phyloP scores from a whole-genome alignment of 768 basidiomycete genomes.

The Amanita exitialis region DNA sequence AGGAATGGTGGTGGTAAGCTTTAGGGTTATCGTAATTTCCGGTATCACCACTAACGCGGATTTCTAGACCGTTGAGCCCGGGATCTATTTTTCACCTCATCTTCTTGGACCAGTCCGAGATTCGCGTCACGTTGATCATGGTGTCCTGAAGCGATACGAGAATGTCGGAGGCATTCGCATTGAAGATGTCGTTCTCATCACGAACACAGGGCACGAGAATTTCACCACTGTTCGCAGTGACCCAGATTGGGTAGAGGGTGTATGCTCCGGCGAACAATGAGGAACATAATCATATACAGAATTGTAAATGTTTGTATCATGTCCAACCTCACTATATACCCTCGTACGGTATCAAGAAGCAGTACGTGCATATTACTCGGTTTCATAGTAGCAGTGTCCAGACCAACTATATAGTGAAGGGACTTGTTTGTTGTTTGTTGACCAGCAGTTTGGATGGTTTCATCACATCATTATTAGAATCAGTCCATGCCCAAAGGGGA shows the following conservation, averaged over 20 bases:
- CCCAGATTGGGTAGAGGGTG: constrained; percentile 69
- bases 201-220: constrained; percentile 65
- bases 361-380: too few relatives aligned
- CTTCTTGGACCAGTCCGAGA: constrained; percentile 56
- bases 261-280: constrained; percentile 60
- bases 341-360: too few relatives aligned
- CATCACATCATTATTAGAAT: too few relatives aligned
- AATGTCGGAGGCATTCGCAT: constrained; percentile 87
- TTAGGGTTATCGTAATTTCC: not conserved
- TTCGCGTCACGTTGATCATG: constrained; percentile 60
- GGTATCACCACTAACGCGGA: not conserved
- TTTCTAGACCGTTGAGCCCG: constrained; percentile 80
- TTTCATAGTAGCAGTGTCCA: too few relatives aligned
- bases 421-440: too few relatives aligned
- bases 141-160: constrained; percentile 61
- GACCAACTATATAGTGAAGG: too few relatives aligned
- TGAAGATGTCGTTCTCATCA: constrained; percentile 86
- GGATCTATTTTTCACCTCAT: constrained; percentile 77
- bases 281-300: not conserved
- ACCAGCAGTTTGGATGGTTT: too few relatives aligned
- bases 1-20: constrained; percentile 81
- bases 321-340: not conserved
- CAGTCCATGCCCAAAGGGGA: too few relatives aligned
- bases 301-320: not conserved
- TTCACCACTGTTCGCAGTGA: constrained; percentile 81